Conservation (phyloP, 2,329 filamentous ascomycete genomes). For the Rhynchosporium graminicola region DNA sequence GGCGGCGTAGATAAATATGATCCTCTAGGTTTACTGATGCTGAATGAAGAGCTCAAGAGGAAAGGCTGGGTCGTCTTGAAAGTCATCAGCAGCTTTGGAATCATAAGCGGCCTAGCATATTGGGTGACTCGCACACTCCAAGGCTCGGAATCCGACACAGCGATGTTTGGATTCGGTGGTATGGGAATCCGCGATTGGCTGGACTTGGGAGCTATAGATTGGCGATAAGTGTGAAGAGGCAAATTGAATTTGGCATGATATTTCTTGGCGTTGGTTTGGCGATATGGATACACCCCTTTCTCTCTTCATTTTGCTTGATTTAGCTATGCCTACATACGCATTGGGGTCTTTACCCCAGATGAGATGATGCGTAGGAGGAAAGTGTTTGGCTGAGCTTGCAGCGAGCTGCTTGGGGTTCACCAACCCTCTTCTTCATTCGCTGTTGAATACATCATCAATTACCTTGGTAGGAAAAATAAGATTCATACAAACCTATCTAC, state of each 20-base stretch:
- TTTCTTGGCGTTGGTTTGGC: neutral
- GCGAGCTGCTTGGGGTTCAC: neutral
- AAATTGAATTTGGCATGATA: neutral
- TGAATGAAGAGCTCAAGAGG: slow-evolving; percentile 65
- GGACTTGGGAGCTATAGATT: slow-evolving; percentile 30
- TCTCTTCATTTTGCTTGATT: neutral
- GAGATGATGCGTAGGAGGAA: slow-evolving; percentile 4
- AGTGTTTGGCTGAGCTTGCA: slow-evolving; percentile 9
- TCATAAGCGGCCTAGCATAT: slow-evolving; percentile 71
- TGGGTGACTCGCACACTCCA: slow-evolving; percentile 51
- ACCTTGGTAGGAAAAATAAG: neutral
- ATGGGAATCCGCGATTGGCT: slow-evolving; percentile 32
- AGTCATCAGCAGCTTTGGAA: slow-evolving; percentile 70
- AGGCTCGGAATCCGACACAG: slow-evolving; percentile 18
- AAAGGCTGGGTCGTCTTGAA: slow-evolving; percentile 70
- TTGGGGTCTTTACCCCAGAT: neutral
- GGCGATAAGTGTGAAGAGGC: slow-evolving; percentile 14
- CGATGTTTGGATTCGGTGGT: slow-evolving; percentile 26
- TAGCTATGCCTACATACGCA: slow-evolving; percentile 3
- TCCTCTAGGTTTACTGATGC: slow-evolving; percentile 74
- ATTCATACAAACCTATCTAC: neutral
- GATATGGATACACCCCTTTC: slow-evolving; percentile 1
- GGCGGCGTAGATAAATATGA: slow-evolving; percentile 53
- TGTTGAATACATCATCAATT: neutral
- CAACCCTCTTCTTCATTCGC: neutral